These are phyloP conservation scores for Mycena galericulata DNA, from an alignment of 768 basidiomycete species.

Conservation along the genomic window DNA sequence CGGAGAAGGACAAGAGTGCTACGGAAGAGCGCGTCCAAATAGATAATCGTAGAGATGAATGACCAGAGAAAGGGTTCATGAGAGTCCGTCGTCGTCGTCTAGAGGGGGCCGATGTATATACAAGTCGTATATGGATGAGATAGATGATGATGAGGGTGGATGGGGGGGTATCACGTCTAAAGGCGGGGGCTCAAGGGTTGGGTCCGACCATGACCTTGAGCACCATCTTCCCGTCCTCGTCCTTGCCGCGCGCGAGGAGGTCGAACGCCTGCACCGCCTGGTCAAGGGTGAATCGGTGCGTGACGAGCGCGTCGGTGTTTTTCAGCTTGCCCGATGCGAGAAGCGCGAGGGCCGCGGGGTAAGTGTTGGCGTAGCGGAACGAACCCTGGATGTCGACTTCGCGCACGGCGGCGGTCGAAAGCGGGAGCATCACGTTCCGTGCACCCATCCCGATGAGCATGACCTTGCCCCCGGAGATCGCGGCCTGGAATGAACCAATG, in stretches of 20 bases:
- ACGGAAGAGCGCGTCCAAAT: slow-evolving; percentile 2
- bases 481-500: slow-evolving; percentile 62
- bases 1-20: not conserved
- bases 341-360: slow-evolving; percentile 85
- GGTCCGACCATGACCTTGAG: slow-evolving; percentile 88
- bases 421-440: slow-evolving; percentile 83
- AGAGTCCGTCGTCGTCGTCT: slow-evolving; percentile 23
- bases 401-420: slow-evolving; percentile 83
- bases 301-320: slow-evolving; percentile 80
- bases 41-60: slow-evolving; percentile 19
- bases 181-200: slow-evolving; percentile 5
- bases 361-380: slow-evolving; percentile 93
- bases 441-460: slow-evolving; percentile 98
- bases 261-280: slow-evolving; percentile 84
- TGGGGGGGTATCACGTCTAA: not conserved
- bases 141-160: not conserved
- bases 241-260: slow-evolving; percentile 79
- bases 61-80: not conserved
- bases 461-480: slow-evolving; percentile 87
- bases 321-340: slow-evolving; percentile 75
- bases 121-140: not conserved
- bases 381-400: slow-evolving; percentile 95
- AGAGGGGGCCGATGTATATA: not conserved
- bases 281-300: slow-evolving; percentile 77
- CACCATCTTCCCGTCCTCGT: slow-evolving; percentile 84